phyloP scores from a whole-genome alignment of 257 asterid species.

The Solanum sitiens region DNA sequence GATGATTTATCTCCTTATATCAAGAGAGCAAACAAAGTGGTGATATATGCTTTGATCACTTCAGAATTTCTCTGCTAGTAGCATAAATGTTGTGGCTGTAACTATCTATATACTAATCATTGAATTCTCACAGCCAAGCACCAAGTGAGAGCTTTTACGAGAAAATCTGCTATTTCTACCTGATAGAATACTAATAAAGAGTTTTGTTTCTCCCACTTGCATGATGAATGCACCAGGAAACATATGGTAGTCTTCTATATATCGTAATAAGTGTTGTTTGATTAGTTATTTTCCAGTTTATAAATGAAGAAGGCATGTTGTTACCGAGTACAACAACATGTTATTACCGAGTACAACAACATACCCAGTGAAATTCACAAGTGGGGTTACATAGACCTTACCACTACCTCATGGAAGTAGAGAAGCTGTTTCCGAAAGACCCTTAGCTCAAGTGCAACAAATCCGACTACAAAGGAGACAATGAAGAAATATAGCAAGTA shows the following conservation, averaged over 20 bases:
- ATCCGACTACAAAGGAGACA: neutral
- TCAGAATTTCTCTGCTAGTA: neutral
- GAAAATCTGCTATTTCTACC: neutral
- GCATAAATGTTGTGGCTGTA: neutral
- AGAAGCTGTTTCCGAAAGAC: neutral
- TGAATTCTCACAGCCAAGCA: neutral
- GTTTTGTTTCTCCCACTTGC: neutral
- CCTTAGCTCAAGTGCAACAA: neutral
- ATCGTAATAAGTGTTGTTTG: neutral
- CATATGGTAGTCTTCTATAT: neutral
- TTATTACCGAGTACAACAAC: neutral
- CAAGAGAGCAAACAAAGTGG: neutral
- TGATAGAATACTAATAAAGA: neutral
- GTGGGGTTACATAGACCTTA: neutral
- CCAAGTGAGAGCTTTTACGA: no score
- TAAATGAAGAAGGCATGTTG: neutral
- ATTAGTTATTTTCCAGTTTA: neutral
- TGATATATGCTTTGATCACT: neutral
- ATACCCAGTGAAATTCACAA: neutral
- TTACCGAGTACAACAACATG: neutral
- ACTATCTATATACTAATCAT: neutral
- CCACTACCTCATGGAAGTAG: neutral
- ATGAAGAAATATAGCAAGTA: neutral
- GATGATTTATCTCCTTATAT: neutral
- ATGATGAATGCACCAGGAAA: neutral